Base-by-base conservation (phyloP, 768 basidiomycete species). In the Mrakia blollopis region DNA sequence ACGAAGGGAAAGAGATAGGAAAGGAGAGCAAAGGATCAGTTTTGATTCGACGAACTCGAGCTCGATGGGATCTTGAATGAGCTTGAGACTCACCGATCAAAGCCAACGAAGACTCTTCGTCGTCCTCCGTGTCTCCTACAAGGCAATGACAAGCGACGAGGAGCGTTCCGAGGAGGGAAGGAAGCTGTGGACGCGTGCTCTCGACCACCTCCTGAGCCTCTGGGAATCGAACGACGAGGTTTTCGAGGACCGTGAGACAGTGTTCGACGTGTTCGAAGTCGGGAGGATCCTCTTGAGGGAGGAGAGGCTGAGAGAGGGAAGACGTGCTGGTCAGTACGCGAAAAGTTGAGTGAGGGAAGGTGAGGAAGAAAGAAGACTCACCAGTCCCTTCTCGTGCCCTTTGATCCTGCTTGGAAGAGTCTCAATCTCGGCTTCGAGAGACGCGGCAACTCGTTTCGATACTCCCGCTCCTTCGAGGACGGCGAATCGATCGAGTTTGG, bases 221-320 rank as follows among this genome's bases (percentile, higher is more conserved):
- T 18, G 60, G 47, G 39, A 50, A 65, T 2, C 70, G 76, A 32
- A 54, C 30, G 32, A 72, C 32, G 30, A 77, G 47, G 47, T 14
- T 62, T 14, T 77, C 76, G 32, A 77, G 70, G 30, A 77, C 47
- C 21, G 60, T 61, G 41, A 77, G 70, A 35, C 76, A 77, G 23
- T 65, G 37, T 25, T 72, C 54, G 30, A 72, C 70, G 37, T 77
- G 76, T 3, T 54, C 52, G 21, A 72, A 52, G 41, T 77, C 76
- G 4, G 61, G 70, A 18, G 61, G 23, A 25, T 77, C 32, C 21
- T 30, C n/a, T 25, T 54, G 23, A 1, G 60, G 41, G 3, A 67
- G 44, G 3, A 77, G 61, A 7, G 70, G 61, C 76, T 77, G 52
- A 25, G 18, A 18, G 2, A 32, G 44, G n/a, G 3, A 21, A 41